A percentile compares a stretch with the other conserved stretches of the same genome.
These are phyloP conservation scores for Apiospora malaysiana DNA, from an alignment of 2,329 filamentous ascomycete species.

Conservation along the genomic window DNA sequence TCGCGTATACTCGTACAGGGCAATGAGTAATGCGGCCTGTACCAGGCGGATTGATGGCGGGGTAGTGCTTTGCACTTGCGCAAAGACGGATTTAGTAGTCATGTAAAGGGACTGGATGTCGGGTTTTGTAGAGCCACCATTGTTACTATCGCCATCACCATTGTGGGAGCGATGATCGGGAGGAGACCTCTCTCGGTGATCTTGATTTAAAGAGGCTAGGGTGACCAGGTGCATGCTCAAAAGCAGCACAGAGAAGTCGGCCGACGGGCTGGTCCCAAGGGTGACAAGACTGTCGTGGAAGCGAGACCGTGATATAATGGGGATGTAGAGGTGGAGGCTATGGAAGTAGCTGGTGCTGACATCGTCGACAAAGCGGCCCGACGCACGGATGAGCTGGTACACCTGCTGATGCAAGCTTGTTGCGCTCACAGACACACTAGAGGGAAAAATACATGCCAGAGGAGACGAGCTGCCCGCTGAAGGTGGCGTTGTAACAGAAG, in stretches of 20 bases:
- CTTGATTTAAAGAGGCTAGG: not conserved
- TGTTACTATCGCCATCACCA: not conserved
- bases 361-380: constrained; percentile 31
- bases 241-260: constrained; percentile 36
- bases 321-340: constrained; percentile 35
- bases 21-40: constrained; percentile 37
- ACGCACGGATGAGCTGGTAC: constrained; percentile 9
- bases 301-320: constrained; percentile 36
- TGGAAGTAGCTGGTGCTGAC: constrained; percentile 38
- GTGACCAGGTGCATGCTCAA: constrained; percentile 28
- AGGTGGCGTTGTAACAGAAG: not conserved
- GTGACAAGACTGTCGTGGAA: constrained; percentile 35
- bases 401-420: constrained; percentile 22
- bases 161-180: too few species aligned
- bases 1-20: constrained; percentile 37
- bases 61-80: constrained; percentile 32
- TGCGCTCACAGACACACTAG: not conserved
- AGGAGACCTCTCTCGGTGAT: not conserved
- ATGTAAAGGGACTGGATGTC: constrained; percentile 28
- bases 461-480: not conserved
- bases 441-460: not conserved
- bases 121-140: not conserved
- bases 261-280: constrained; percentile 26
- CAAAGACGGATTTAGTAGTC: constrained; percentile 33
- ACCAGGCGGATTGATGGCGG: constrained; percentile 33